Base-by-base conservation (phyloP, 2,329 filamentous ascomycete species). In the Thielaviopsis ethacetica region DNA sequence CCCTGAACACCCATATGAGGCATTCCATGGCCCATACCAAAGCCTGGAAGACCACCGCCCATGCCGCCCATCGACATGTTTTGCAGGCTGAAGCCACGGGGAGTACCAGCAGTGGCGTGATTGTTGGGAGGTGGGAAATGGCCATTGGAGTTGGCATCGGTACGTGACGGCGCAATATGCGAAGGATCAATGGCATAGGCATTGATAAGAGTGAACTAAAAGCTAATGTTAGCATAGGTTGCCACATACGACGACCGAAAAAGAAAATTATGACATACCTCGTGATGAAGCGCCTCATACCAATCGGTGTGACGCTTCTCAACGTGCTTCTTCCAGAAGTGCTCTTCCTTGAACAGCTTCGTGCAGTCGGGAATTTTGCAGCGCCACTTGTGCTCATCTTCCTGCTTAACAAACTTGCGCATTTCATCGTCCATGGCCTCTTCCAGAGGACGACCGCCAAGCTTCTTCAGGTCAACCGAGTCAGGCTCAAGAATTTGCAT, bases 251-350 rank as follows among this genome's bases (percentile, higher is more conserved):
- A n/a, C n/a, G n/a, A n/a, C n/a, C n/a, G n/a, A n/a, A n/a, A n/a
- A n/a, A n/a, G n/a, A n/a, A n/a, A n/a, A n/a, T n/a, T n/a, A n/a
- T n/a, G n/a, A n/a, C n/a, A n/a, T n/a, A n/a, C n/a, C 89, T 96
- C 91, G 68, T 85, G 83, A 69, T 85, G 86, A 63, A 96, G 74
- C 57, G 75, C 80, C 38, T 91, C 85, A 52, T 87, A 79, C 87
- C 91, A 98, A 58, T 97, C 91, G 0, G 80, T 70, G 69, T 98
- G 93, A 60, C 94, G 84, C 74, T 98, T 98, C 72, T 97, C 91
- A 17, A 97, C 85, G 67, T 98, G 93, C 76, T 98, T 98, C 67
- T 84, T 85, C 91, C 94, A 98, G 70, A 98, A 98, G 65, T 91
- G 83, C 51, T 95, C 86, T 61, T 93, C 93, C 71, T 97, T 97